Conservation (phyloP, 352 stramenopile species). For the Phytophthora sojae region DNA sequence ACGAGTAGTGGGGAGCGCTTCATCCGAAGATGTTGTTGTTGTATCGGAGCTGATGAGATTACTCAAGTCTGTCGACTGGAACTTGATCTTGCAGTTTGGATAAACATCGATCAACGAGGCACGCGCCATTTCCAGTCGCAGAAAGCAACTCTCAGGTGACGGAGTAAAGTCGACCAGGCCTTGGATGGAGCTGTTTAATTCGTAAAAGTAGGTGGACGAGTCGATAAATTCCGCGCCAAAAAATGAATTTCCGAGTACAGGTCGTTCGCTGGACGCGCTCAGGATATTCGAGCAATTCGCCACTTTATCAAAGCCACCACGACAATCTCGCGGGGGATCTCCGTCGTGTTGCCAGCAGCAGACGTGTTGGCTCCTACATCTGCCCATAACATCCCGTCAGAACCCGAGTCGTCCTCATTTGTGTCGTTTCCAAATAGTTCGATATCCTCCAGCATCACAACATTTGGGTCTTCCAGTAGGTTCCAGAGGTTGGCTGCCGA, state of each 20-base stretch:
- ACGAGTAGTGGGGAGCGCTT: neutral
- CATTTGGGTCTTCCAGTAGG: neutral
- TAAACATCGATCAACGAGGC: conserved; percentile 1
- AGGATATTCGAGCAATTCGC: neutral
- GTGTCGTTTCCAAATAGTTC: neutral
- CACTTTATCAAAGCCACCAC: neutral
- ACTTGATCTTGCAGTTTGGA: conserved; percentile 12
- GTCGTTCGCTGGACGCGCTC: neutral
- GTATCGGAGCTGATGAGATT: neutral
- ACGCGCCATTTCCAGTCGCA: conserved; percentile 2
- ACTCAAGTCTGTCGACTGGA: conserved; percentile 4
- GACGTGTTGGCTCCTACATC: neutral
- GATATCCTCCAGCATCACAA: neutral
- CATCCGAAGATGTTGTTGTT: neutral
- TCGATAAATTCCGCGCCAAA: neutral
- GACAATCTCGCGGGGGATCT: neutral
- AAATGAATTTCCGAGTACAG: neutral
- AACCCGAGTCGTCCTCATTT: neutral
- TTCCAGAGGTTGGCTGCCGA: neutral
- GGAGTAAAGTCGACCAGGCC: neutral
- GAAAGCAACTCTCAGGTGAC: neutral
- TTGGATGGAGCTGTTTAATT: neutral
- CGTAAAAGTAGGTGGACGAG: conserved; percentile 2
- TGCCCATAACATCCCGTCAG: neutral
- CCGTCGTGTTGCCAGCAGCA: neutral